Evolutionary conservation across 352 stramenopile genomes (phyloP).

Genomic region (Phytophthora sojae): DNA sequence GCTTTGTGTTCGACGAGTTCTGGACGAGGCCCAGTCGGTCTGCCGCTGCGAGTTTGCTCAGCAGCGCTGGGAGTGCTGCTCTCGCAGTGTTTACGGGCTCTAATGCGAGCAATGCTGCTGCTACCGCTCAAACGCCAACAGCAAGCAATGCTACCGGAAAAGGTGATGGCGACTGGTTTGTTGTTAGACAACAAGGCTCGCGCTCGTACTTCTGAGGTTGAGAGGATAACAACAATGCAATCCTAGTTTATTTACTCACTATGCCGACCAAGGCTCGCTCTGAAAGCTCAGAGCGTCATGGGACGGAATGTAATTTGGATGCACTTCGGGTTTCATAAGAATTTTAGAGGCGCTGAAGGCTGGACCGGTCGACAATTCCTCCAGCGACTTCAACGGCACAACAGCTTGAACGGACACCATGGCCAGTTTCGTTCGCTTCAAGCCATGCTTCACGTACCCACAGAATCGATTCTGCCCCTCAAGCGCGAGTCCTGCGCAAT

Average conservation of each 20-base stretch:
- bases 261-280: too few relatives aligned
- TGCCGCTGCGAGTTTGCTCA: constrained; percentile 26
- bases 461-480: background rate
- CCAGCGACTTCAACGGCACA: background rate
- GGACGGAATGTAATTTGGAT: background rate
- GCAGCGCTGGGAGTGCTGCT: constrained; percentile 20
- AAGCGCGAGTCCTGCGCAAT: background rate
- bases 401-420: background rate
- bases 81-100: constrained; percentile 25
- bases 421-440: background rate
- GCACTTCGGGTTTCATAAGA: background rate
- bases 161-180: constrained; percentile 10
- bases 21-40: constrained; percentile 55
- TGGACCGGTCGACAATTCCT: background rate
- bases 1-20: constrained; percentile 67
- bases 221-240: constrained; percentile 4
- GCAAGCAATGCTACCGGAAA: background rate
- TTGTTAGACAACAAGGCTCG: constrained; percentile 7
- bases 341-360: background rate
- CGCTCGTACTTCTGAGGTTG: constrained; percentile 25
- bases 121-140: background rate
- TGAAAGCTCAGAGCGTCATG: too few relatives aligned
- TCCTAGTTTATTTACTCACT: too few relatives aligned
- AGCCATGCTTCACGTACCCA: background rate
- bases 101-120: background rate